Conservation (phyloP, 345 rosid species). For the Luvunga scandens region DNA sequence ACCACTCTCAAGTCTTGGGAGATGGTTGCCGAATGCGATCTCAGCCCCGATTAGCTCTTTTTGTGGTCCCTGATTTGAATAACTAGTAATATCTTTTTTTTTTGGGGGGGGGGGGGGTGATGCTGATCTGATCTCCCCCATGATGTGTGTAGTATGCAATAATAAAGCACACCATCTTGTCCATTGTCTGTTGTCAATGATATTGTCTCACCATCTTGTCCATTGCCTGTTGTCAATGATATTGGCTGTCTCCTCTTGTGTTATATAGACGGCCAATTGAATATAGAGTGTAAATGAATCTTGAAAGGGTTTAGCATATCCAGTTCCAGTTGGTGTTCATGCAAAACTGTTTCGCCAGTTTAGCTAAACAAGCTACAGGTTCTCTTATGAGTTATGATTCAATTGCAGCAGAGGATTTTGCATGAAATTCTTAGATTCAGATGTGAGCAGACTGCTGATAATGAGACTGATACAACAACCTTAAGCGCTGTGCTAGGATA, state of each 20-base stretch:
- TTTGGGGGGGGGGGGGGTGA: no score
- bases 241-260: background rate
- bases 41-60: constrained; percentile 32
- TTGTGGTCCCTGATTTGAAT: background rate
- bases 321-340: background rate
- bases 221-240: background rate
- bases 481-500: background rate
- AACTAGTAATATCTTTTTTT: background rate
- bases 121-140: no score
- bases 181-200: no score
- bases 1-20: constrained; percentile 72
- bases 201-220: no score
- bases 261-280: background rate
- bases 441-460: background rate
- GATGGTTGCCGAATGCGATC: constrained; percentile 54
- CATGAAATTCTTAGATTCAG: background rate
- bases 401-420: background rate
- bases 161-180: background rate
- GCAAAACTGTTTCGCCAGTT: background rate
- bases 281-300: background rate
- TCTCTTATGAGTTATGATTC: background rate
- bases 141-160: background rate
- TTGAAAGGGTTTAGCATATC: background rate
- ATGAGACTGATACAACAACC: background rate
- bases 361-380: background rate